Evolutionary conservation across 805 yeast genomes (phyloP), one percentile per base, ranked within the genome.

Genomic region (Nakazawaea wickerhamii): DNA sequence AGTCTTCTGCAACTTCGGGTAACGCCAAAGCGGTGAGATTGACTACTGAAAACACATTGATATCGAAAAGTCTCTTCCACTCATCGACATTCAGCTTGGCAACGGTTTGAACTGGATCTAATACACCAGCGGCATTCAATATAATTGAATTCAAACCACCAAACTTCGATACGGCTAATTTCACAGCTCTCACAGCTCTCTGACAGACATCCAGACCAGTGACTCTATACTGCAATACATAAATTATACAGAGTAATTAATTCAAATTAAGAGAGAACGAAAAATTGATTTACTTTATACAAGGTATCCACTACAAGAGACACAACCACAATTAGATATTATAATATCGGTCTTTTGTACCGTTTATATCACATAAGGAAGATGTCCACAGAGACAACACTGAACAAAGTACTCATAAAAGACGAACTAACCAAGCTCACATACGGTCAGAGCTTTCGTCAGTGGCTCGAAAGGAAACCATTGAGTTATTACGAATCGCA

Each of bases 51-150:
- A 89, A 88, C 58, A 84, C 75, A 57, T 91, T 90, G 49, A 90
- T 65, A 38, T 89, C 87, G 54, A 75, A 89, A 23, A 81, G 67
- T 33, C 56, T 56, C 48, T 70, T 77, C 90, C 96, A 84, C 26
- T 64, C 67, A 3, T 54, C 61, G 2, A 81, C 57, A 38, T 77
- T 65, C 10, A 85, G 75, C 23, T 72, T 62, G 11, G 65, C 76
- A 49, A 81, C 55, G 48, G 67, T 59, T 35, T 64, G 66, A 4
- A 91, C 95, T 0, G 96, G 96, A 18, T 78, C 89, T 47, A 93
- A 65, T 0, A 82, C 77, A 5, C 95, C 95, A 1, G n/a, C n/a
- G n/a, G 95, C 95, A 59, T 87, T 86, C 27, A 86, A 81, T 32
- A 87, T 69, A 14, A 85, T 54, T 0, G 85, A 71, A 55, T 84